Conservation (phyloP, 768 basidiomycete species). For the Lactarius hengduanensis region DNA sequence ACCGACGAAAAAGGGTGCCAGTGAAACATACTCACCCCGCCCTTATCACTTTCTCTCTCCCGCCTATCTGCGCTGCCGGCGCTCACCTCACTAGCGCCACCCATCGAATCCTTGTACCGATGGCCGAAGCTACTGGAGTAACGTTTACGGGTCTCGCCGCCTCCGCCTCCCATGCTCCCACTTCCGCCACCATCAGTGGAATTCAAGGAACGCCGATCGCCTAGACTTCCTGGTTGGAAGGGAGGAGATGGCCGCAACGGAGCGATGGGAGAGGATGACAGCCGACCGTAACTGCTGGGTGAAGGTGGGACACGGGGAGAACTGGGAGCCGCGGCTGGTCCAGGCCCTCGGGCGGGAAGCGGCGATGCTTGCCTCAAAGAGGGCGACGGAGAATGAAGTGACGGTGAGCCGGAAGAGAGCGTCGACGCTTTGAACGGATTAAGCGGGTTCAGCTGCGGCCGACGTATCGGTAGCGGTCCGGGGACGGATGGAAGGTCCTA, state of each 20-base stretch:
- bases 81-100: conserved; percentile 40
- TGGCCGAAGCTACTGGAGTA: conserved; percentile 81
- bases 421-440: conserved; percentile 53
- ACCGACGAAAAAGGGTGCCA: conserved; percentile 2
- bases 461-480: conserved; percentile 46
- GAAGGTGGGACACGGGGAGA: conserved; percentile 45
- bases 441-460: conserved; percentile 41
- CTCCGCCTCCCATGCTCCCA: conserved; percentile 27
- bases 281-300: conserved; percentile 36
- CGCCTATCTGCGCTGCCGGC: conserved; percentile 39
- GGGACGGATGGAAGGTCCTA: conserved; percentile 42
- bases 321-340: conserved; percentile 38
- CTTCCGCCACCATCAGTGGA: conserved; percentile 31
- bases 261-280: conserved; percentile 35
- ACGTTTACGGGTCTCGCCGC: conserved; percentile 46
- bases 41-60: conserved; percentile 30
- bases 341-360: conserved; percentile 36
- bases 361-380: conserved; percentile 49
- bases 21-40: conserved; percentile 17
- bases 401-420: conserved; percentile 47
- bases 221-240: conserved; percentile 43
- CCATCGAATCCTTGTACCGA: conserved; percentile 51
- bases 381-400: conserved; percentile 48
- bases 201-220: conserved; percentile 41
- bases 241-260: conserved; percentile 43